Conservation (phyloP, 108 stramenopile species). For the Pseudonitzschia multistriata region DNA sequence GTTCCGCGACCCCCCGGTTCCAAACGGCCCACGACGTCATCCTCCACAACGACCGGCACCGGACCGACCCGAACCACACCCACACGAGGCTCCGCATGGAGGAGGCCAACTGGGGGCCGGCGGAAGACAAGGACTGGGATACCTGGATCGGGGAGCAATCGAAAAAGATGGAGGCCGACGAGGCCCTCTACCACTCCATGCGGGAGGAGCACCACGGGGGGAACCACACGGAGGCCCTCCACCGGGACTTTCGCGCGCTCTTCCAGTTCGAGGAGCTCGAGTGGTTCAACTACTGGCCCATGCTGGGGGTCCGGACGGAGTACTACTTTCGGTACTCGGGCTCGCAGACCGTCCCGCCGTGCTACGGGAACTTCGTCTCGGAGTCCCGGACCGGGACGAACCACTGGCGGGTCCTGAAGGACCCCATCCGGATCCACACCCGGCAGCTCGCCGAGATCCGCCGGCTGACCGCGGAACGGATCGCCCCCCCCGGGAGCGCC, state of each 20-base stretch:
- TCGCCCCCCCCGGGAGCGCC: conserved; percentile 24
- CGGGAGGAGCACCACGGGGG: conserved; percentile 5
- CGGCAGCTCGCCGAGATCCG: conserved; percentile 34
- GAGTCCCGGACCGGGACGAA: conserved; percentile 14
- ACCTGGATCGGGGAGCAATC: conserved; percentile 8
- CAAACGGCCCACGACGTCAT: conserved; percentile 18
- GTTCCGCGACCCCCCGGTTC: not conserved
- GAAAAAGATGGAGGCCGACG: conserved; percentile 7
- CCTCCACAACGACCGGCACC: conserved; percentile 8
- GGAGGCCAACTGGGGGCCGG: conserved; percentile 14
- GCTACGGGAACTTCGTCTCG: conserved; percentile 25
- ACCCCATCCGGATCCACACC: conserved; percentile 38
- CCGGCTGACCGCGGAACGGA: conserved; percentile 38
- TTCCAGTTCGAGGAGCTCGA: conserved; percentile 25
- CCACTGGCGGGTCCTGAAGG: conserved; percentile 46
- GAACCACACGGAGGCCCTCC: conserved; percentile 9
- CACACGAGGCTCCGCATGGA: conserved; percentile 15
- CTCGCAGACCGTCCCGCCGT: conserved; percentile 43
- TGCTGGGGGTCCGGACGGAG: conserved; percentile 26
- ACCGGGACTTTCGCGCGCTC: conserved; percentile 14
- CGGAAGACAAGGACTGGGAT: conserved; percentile 24
- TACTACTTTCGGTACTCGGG: conserved; percentile 22
- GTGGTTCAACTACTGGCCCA: conserved; percentile 31
- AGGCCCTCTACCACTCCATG: conserved; percentile 13
- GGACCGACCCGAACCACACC: conserved; percentile 8